phyloP scores from a whole-genome alignment of 1,139 yeast species.

The Suhomyces bokatorum region DNA sequence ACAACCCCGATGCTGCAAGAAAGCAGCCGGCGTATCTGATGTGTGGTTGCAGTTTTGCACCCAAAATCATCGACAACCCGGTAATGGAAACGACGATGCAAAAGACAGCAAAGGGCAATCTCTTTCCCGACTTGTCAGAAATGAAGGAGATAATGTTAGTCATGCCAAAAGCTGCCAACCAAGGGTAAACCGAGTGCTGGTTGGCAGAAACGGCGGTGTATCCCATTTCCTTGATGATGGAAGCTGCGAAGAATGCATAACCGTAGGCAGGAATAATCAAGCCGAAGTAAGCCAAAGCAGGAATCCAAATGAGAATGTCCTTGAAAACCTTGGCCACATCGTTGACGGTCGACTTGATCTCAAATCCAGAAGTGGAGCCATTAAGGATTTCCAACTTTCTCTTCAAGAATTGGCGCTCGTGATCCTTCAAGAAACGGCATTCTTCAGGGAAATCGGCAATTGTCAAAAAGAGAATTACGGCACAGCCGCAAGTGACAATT shows the following conservation, averaged over 20 bases:
- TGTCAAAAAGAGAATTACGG: constrained; percentile 57
- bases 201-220: constrained; percentile 65
- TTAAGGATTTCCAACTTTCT: constrained; percentile 53
- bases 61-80: constrained; percentile 56
- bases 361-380: constrained; percentile 56
- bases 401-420: constrained; percentile 52
- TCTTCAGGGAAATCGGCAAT: constrained; percentile 65
- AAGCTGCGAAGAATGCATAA: constrained; percentile 69
- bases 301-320: constrained; percentile 51
- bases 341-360: constrained; percentile 41
- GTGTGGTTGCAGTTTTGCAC: constrained; percentile 32
- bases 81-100: constrained; percentile 46
- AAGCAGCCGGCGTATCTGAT: constrained; percentile 74
- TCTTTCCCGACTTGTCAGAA: constrained; percentile 49
- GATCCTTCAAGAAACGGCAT: constrained; percentile 50
- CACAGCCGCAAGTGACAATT: constrained; percentile 61
- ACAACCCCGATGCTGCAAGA: constrained; percentile 63
- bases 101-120: constrained; percentile 51
- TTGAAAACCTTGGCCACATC: constrained; percentile 48
- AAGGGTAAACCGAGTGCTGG: constrained; percentile 69
- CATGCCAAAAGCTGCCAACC: constrained; percentile 63
- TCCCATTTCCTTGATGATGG: constrained; percentile 58
- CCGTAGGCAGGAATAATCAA: constrained; percentile 68
- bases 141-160: constrained; percentile 47
- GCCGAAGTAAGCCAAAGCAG: constrained; percentile 63